phyloP scores from a whole-genome alignment of 306 rosid species.

The Pachyrhizus erosus region DNA sequence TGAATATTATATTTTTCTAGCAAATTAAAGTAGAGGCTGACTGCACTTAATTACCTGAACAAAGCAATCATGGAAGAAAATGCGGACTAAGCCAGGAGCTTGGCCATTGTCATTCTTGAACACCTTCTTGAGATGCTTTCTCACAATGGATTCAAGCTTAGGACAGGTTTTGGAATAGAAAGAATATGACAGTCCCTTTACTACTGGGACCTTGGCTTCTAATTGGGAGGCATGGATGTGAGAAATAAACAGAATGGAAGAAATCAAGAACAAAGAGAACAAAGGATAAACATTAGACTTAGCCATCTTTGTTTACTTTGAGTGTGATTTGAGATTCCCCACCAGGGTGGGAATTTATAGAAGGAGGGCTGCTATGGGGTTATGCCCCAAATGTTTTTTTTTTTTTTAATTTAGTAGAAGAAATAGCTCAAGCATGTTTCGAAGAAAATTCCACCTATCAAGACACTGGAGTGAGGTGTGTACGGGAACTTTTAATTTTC shows the following conservation, averaged over 20 bases:
- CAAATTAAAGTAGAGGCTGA: background rate
- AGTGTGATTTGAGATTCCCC: background rate
- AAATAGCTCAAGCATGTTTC: no score
- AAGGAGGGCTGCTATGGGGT: constrained; percentile 4
- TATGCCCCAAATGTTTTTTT: background rate
- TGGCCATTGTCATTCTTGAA: constrained; percentile 58
- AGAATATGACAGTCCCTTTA: constrained; percentile 57
- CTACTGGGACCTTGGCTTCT: constrained; percentile 6
- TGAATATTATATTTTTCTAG: no score
- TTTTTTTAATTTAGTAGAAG: background rate
- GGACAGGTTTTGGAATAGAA: constrained; percentile 63
- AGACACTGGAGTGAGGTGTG: no score
- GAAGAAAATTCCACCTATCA: no score
- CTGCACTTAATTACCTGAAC: constrained; percentile 53
- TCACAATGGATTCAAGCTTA: constrained; percentile 50
- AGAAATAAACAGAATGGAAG: constrained; percentile 33
- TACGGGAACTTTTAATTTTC: no score
- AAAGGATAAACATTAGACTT: background rate
- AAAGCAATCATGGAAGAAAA: constrained; percentile 80
- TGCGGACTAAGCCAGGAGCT: constrained; percentile 67
- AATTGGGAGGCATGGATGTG: constrained; percentile 20
- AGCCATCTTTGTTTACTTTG: constrained; percentile 39
- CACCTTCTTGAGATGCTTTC: constrained; percentile 56
- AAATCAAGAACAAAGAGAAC: constrained; percentile 28
- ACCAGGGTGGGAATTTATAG: constrained; percentile 24